Base-by-base conservation (phyloP, 2,329 filamentous ascomycete genomes). In the Fusarium dlaminii region DNA sequence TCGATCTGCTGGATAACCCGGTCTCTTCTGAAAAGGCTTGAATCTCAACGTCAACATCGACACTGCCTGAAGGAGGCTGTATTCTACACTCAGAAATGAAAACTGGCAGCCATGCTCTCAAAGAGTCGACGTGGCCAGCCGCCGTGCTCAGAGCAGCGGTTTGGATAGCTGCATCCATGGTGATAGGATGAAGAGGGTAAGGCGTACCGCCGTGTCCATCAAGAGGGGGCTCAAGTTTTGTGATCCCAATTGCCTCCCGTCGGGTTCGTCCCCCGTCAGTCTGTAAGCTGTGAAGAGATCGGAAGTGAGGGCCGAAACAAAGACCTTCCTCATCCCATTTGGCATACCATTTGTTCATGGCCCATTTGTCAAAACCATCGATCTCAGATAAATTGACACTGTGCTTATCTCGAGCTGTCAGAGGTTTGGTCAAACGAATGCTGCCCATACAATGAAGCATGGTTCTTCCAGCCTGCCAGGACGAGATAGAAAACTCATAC, bases 91-190 rank as follows among this genome's bases (percentile, higher is more conserved):
- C 5, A 5, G 48, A 24, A 20, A 51, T 34, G 12, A 20, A 51
- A 1, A 51, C 48, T 2, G 48, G 48, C 3, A 51, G n/a, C 48
- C 48, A 51, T 4, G 48, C 48, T 8, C 12, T 51, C 17, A 51
- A 14, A 2, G 30, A 51, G 8, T 51, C 48, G 6, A 51, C 3
- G 4, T 51, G 48, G 1, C 48, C 48, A 4, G 30, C 48, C 2
- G 48, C 30, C 0, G 48, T 51, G 22, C 48, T 51, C 12, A 51
- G 4, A 3, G 48, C 48, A 11, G 48, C 48, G 24, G 30, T 18
- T 51, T 51, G 48, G 20, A 51, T 34, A 24, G 48, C 48, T 18
- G 48, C 48, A 7, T 51, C 48, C 48, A 51, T 51, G 8, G 48
- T 34, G 17, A 51, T 51, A 5, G 48, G 48, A 12, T 51, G 48